These are phyloP conservation scores for Zanthoxylum bungeanum DNA, from an alignment of 345 rosid species.

Conservation along the genomic window DNA sequence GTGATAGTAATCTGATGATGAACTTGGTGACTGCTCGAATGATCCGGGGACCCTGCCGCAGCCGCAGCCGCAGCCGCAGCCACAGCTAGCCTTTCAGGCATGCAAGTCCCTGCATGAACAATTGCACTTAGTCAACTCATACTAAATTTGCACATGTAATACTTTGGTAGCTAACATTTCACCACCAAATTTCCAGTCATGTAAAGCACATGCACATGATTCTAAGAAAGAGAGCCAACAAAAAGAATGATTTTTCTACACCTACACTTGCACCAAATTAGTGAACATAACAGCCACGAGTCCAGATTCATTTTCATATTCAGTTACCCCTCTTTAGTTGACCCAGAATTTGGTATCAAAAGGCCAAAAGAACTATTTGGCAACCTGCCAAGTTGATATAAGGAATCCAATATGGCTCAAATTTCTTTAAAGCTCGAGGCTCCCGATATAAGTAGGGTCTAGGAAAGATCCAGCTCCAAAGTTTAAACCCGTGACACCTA, in stretches of 20 bases:
- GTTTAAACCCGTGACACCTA: no score
- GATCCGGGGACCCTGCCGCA: slow-evolving; percentile 33
- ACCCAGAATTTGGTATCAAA: slow-evolving; percentile 14
- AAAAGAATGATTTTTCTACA: no score
- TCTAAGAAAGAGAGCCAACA: slow-evolving; percentile 14
- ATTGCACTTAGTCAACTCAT: slow-evolving; percentile 13
- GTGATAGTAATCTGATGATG: slow-evolving; percentile 84
- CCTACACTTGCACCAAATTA: not conserved
- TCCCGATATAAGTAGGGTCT: no score
- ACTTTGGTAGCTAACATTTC: slow-evolving; percentile 3
- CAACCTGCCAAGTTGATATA: not conserved
- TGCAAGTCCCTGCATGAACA: slow-evolving; percentile 37
- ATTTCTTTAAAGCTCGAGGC: no score
- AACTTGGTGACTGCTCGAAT: slow-evolving; percentile 32
- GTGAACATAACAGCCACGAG: not conserved
- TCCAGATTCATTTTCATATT: not conserved
- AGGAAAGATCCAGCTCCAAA: no score
- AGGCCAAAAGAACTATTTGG: not conserved
- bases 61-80: no score
- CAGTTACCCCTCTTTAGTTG: not conserved
- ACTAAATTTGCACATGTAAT: slow-evolving; percentile 5
- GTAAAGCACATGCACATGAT: slow-evolving; percentile 4
- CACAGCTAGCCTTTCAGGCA: slow-evolving; percentile 48
- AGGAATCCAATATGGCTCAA: not conserved
- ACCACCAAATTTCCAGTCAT: slow-evolving; percentile 13